Evolutionary conservation across 2,329 filamentous ascomycete genomes (phyloP).

Genomic region (Phaeosphaeria sp.): DNA sequence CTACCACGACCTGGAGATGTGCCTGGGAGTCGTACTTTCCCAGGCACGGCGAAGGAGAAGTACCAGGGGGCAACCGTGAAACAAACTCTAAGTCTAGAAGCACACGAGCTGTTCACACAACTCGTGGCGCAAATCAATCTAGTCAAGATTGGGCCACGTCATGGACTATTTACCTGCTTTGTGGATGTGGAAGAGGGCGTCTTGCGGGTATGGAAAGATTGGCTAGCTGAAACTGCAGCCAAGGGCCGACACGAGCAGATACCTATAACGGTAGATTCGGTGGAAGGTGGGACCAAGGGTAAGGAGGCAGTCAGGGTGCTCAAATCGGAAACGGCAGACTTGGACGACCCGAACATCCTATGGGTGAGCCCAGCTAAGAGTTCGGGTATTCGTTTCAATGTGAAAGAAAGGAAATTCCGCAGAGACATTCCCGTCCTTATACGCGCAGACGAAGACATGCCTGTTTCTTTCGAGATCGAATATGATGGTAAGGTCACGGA

Average conservation of each 20-base stretch:
- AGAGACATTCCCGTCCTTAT: slow-evolving; percentile 61
- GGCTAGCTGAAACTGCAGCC: slow-evolving; percentile 62
- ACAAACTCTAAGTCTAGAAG: slow-evolving; percentile 70
- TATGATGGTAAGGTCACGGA: slow-evolving; percentile 68
- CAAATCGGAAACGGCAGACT: slow-evolving; percentile 9
- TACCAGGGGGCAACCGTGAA: slow-evolving; percentile 56
- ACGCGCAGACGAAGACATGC: slow-evolving; percentile 66
- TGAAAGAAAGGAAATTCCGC: slow-evolving; percentile 60
- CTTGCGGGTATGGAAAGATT: slow-evolving; percentile 74
- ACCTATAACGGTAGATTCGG: slow-evolving; percentile 22
- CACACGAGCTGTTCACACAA: slow-evolving; percentile 75
- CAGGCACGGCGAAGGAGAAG: slow-evolving; percentile 32
- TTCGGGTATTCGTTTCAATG: slow-evolving; percentile 72
- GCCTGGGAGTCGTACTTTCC: slow-evolving; percentile 52
- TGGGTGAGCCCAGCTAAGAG: slow-evolving; percentile 71
- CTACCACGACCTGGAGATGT: slow-evolving; percentile 55
- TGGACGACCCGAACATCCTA: slow-evolving; percentile 55
- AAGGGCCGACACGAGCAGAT: slow-evolving; percentile 19
- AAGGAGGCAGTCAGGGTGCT: slow-evolving; percentile 18
- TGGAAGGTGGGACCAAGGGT: slow-evolving; percentile 32
- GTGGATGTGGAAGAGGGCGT: slow-evolving; percentile 72
- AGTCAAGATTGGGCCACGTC: slow-evolving; percentile 68
- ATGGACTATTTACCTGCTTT: slow-evolving; percentile 68
- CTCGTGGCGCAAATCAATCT: slow-evolving; percentile 72
- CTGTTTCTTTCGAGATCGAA: slow-evolving; percentile 72